phyloP scores from a whole-genome alignment of 1,284 basidiomycete genomes.

The Tylopilus sp. region DNA sequence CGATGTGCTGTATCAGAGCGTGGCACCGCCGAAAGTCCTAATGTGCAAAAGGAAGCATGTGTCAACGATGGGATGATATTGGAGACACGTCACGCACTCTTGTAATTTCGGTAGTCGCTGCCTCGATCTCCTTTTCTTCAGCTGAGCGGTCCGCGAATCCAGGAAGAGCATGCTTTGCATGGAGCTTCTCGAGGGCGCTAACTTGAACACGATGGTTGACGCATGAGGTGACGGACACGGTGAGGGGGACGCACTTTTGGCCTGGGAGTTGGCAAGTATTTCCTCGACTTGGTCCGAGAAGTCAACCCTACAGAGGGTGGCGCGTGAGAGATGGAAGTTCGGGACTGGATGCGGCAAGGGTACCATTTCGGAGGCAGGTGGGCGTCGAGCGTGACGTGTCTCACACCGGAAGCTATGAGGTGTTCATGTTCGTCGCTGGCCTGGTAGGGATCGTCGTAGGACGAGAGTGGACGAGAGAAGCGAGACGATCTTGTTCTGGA shows the following conservation, averaged over 20 bases:
- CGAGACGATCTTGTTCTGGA: conserved; percentile 59
- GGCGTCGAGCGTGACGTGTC: conserved; percentile 57
- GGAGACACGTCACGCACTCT: conserved; percentile 45
- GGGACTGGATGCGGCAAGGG: conserved; percentile 3
- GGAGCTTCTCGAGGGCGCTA: conserved; percentile 81
- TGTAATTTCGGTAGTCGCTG: conserved; percentile 84
- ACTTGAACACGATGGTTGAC: conserved; percentile 46
- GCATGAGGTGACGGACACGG: conserved; percentile 11
- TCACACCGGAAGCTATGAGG: conserved; percentile 52
- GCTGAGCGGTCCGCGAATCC: conserved; percentile 92
- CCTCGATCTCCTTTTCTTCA: conserved; percentile 93
- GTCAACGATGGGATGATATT: conserved; percentile 14
- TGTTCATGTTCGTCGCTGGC: conserved; percentile 64
- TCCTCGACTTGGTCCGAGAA: conserved; percentile 84
- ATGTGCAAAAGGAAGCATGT: conserved; percentile 4
- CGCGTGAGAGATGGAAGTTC: conserved; percentile 10
- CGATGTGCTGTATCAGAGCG: conserved; percentile 72
- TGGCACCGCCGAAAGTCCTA: conserved; percentile 88
- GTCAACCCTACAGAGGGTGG: conserved; percentile 69
- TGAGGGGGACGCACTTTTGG: conserved; percentile 66
- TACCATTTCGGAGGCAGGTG: conserved; percentile 73
- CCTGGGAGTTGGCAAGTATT: conserved; percentile 62
- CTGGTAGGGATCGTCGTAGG: conserved; percentile 42
- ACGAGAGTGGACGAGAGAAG: conserved; percentile 37
- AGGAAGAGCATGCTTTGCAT: conserved; percentile 93